phyloP scores from a whole-genome alignment of 2,329 filamentous ascomycete genomes.

The Curvularia sp. region DNA sequence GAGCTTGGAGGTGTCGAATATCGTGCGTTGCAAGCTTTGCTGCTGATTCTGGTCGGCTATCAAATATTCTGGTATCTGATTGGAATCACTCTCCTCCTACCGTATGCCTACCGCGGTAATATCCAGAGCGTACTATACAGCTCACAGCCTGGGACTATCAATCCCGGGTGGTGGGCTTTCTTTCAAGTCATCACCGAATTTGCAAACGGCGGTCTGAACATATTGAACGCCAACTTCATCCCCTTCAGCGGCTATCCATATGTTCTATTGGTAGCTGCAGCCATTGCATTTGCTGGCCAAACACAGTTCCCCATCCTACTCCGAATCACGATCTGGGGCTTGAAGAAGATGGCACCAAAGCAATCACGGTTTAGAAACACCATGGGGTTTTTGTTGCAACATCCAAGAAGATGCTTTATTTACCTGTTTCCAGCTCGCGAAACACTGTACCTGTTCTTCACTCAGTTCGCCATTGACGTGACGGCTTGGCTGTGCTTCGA shows the following conservation, averaged over 20 bases:
- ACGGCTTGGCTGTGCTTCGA: conserved; percentile 72
- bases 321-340: conserved; percentile 64
- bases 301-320: conserved; percentile 66
- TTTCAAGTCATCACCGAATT: conserved; percentile 60
- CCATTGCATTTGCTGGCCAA: conserved; percentile 61
- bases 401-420: conserved; percentile 69
- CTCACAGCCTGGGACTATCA: conserved; percentile 44
- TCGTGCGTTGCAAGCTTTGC: conserved; percentile 57
- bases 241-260: conserved; percentile 61
- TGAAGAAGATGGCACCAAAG: conserved; percentile 57
- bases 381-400: conserved; percentile 65
- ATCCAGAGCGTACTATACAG: conserved; percentile 51
- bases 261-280: conserved; percentile 57
- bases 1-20: conserved; percentile 62
- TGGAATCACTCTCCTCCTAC: conserved; percentile 57
- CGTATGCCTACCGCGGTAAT: conserved; percentile 52
- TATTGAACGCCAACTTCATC: conserved; percentile 66
- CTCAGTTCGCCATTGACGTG: conserved; percentile 66
- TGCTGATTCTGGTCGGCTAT: conserved; percentile 56
- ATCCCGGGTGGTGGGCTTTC: conserved; percentile 43
- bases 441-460: conserved; percentile 71
- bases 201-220: conserved; percentile 62
- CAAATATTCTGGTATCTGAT: conserved; percentile 47
- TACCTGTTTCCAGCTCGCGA: conserved; percentile 68
- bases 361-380: conserved; percentile 53